Evolutionary conservation across 495 filamentous ascomycete genomes (phyloP).

Genomic region (Podospora australis): DNA sequence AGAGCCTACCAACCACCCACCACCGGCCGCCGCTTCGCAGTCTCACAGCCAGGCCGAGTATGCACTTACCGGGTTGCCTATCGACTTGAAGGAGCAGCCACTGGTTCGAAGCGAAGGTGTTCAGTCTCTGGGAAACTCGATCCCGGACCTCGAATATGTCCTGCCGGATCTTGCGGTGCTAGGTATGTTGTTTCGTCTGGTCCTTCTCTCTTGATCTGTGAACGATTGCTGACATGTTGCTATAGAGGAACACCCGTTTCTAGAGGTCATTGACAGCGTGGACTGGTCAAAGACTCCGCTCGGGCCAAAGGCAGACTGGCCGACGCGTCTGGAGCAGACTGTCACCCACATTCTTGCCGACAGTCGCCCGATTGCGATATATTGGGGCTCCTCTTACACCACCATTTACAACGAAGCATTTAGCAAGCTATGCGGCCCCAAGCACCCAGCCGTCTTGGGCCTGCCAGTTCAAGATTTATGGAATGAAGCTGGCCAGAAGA

Average conservation of each 20-base stretch:
- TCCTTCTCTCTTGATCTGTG: not conserved
- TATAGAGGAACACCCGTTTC: conserved; percentile 27
- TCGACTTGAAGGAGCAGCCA: conserved; percentile 3
- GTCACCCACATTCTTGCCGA: conserved; percentile 56
- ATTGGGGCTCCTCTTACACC: conserved; percentile 40
- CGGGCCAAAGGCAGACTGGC: conserved; percentile 55
- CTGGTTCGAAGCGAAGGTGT: conserved; percentile 14
- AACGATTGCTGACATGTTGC: not conserved
- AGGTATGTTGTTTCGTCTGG: conserved; percentile 13
- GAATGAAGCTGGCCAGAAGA: conserved; percentile 25
- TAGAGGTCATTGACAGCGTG: conserved; percentile 26
- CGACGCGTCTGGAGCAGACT: conserved; percentile 49
- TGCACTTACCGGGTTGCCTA: conserved; percentile 1
- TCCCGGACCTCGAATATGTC: conserved; percentile 25
- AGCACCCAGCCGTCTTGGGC: conserved; percentile 33
- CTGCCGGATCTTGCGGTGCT: conserved; percentile 26
- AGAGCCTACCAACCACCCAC: too few relatives aligned
- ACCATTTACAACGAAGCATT: conserved; percentile 42
- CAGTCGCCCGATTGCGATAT: conserved; percentile 55
- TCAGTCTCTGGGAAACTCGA: conserved; percentile 16
- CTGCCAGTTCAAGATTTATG: conserved; percentile 32
- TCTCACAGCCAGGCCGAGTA: conserved; percentile 8
- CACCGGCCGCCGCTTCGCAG: not conserved
- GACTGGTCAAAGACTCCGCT: conserved; percentile 56
- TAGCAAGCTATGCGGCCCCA: conserved; percentile 31